Conservation (phyloP, 2,329 filamentous ascomycete genomes). For the Beauveria rudraprayagi region DNA sequence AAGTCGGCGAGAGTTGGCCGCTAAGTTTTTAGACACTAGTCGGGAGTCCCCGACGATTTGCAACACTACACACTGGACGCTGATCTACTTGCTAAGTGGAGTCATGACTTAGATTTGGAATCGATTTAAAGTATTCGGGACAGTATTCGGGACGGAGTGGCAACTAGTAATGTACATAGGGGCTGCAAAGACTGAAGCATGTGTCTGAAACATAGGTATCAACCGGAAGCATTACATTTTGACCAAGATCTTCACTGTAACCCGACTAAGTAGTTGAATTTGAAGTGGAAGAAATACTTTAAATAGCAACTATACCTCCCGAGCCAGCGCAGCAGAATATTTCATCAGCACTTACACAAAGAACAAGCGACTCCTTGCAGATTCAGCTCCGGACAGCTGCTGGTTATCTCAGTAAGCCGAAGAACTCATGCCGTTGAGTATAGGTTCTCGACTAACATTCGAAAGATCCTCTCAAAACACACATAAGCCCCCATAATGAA, state of each 20-base stretch:
- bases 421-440: neutral
- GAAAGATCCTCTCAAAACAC: neutral
- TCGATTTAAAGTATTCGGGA: neutral
- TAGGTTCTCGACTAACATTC: neutral
- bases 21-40: neutral
- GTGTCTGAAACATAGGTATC: constrained; percentile 1
- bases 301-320: neutral
- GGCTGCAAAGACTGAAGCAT: neutral
- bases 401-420: neutral
- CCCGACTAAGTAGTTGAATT: too few relatives aligned
- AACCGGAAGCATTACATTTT: neutral
- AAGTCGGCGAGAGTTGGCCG: too few relatives aligned
- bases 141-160: neutral
- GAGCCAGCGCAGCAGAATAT: neutral
- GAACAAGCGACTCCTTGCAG: neutral
- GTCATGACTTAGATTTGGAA: neutral
- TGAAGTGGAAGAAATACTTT: neutral
- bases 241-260: neutral
- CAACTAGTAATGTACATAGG: neutral
- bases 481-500: neutral
- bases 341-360: neutral
- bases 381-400: neutral
- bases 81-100: neutral
- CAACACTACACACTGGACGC: neutral
- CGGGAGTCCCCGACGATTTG: neutral